Evolutionary conservation across 805 yeast genomes (phyloP).

Genomic region (Candida cerambycidarum): DNA sequence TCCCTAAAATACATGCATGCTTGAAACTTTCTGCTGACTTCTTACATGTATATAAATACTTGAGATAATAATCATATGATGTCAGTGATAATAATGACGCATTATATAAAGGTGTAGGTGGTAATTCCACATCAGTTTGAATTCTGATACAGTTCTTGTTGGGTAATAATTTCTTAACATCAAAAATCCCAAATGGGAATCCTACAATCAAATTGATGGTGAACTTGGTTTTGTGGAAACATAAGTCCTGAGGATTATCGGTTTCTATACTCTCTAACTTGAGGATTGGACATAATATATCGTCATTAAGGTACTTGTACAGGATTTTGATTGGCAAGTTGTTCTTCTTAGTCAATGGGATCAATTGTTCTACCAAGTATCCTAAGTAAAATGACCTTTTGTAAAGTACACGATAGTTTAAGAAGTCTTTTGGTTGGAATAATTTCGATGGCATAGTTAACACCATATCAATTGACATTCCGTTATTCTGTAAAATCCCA

Average conservation of each 20-base stretch:
- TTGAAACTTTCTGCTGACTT: slow-evolving; percentile 77
- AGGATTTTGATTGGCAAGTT: slow-evolving; percentile 59
- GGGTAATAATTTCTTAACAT: slow-evolving; percentile 71
- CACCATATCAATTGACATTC: slow-evolving; percentile 72
- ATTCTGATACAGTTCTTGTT: slow-evolving; percentile 81
- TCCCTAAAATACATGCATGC: slow-evolving; percentile 84
- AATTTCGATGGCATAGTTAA: slow-evolving; percentile 76
- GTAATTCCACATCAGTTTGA: slow-evolving; percentile 48
- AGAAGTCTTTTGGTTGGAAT: slow-evolving; percentile 83
- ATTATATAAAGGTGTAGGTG: slow-evolving; percentile 87
- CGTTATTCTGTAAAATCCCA: slow-evolving; percentile 62
- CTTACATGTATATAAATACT: slow-evolving; percentile 72
- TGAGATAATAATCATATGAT: slow-evolving; percentile 66
- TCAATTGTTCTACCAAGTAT: slow-evolving; percentile 66
- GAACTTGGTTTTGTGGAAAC: slow-evolving; percentile 66
- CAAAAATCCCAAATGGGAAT: slow-evolving; percentile 69
- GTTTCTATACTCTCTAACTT: slow-evolving; percentile 57
- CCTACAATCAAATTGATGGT: slow-evolving; percentile 72
- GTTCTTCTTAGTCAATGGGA: slow-evolving; percentile 50
- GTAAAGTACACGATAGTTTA: slow-evolving; percentile 86
- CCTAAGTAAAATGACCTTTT: slow-evolving; percentile 88
- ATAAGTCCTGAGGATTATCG: slow-evolving; percentile 48
- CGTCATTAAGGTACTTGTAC: slow-evolving; percentile 74
- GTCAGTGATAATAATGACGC: slow-evolving; percentile 72
- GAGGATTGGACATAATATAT: slow-evolving; percentile 72